Base-by-base conservation (phyloP, 108 stramenopile genomes). In the Conticribra guillardii region DNA sequence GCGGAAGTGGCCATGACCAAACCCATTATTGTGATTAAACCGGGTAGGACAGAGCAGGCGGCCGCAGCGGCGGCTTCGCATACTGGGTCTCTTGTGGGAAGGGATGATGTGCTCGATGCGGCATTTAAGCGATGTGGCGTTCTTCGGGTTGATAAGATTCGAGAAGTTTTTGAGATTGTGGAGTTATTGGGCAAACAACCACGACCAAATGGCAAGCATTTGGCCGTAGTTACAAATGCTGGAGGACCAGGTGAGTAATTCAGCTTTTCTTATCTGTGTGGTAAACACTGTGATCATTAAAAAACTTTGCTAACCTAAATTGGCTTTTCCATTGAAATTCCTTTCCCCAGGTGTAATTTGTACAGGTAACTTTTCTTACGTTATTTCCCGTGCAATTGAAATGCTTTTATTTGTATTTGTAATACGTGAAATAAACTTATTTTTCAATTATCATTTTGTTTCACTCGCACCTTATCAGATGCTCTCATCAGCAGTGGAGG, bases 161-260 rank as follows among this genome's bases (percentile, higher is more conserved):
- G 67, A 30, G 79, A 80, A 57, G 68, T 80, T 1, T 80, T 80
- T 49, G 64, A 76, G 34, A 76, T 76, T 7, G 56, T 76, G 15
- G 76, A 76, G 67, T 41, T 76, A 47, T 29, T 76, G 14, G 76
- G 76, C 31, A 76, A 76, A 44, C 76, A 76, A 44, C 76, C 76
- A 11, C 33, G 54, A 29, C 76, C 76, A 29, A 63, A 26, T 44
- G 76, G 76, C 9, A 76, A 64, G 48, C 41, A 69, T 45, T 28
- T 80, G 15, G 68, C 79, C 27, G 73, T 80, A 28, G 37, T 80
- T 16, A 80, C 79, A 23, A 80, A 80, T 57, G 79, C 70, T 14
- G 79, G 79, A 17, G 79, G 79, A 9, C 79, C 79, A 19, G 60
- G 60, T 59, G 37, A 59, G 57, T 32, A 4, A 37, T 4, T 16